Percentiles rank a stretch among this genome's conserved stretches.
Conservation (phyloP, 306 rosid species). For the Comarum palustre region DNA sequence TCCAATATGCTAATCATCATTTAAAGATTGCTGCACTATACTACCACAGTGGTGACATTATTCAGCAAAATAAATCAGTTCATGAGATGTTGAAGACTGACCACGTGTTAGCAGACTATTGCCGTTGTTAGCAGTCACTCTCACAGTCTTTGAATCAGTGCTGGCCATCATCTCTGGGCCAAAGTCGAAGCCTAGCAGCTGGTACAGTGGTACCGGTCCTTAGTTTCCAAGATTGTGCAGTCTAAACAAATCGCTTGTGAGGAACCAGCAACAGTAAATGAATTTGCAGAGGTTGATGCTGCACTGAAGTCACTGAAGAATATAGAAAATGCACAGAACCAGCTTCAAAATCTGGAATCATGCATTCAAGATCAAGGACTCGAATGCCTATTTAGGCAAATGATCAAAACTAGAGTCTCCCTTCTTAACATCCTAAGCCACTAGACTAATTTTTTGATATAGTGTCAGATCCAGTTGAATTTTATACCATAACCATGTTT, state of each 20-base stretch:
- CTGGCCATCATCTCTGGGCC: constrained; percentile 28
- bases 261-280: not conserved
- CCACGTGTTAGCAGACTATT: too few relatives aligned
- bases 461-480: too few relatives aligned
- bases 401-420: too few relatives aligned
- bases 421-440: too few relatives aligned
- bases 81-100: not conserved
- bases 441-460: too few relatives aligned
- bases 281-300: constrained; percentile 21
- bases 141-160: constrained; percentile 27
- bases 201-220: too few relatives aligned
- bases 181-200: constrained; percentile 23
- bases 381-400: too few relatives aligned
- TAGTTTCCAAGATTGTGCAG: constrained; percentile 24
- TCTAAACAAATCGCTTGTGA: not conserved
- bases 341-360: constrained; percentile 15
- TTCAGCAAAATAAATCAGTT: not conserved
- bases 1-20: not conserved
- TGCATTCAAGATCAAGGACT: constrained; percentile 29
- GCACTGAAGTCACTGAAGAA: not conserved
- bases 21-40: not conserved
- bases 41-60: not conserved
- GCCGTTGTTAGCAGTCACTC: constrained; percentile 18
- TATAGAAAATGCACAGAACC: not conserved
- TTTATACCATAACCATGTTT: too few relatives aligned